Evolutionary conservation across 805 yeast species (phyloP), one percentile per base, ranked within the genome.

Genomic region (Hanseniaspora lindneri): DNA sequence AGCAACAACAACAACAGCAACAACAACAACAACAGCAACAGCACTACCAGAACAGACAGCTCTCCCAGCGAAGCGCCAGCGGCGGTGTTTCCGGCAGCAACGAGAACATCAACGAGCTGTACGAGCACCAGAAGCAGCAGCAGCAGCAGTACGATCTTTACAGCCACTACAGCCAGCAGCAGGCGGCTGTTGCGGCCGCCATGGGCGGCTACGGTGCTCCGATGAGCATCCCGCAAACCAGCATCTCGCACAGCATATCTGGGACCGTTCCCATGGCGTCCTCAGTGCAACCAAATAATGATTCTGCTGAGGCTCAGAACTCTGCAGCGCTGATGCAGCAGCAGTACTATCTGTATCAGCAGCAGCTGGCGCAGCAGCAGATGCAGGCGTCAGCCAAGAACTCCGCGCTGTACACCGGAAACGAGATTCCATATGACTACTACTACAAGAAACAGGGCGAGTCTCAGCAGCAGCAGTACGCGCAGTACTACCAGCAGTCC

Each of bases 251-350:
- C n/a, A n/a, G 23, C 20, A 34, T 9, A 9, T 9, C 20, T 36
- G 39, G 39, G 23, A 25, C 14, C 51, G 53, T 36, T 52, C 53
- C 23, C 55, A 52, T 28, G 53, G 56, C 21, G 48, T 46, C 40
- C 36, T 52, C 53, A 41, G 51, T 41, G 52, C 54, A 14, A 50
- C 51, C 49, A 55, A 52, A 44, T 55, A 54, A 36, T 58, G 53
- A 41, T 54, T 53, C 46, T 37, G 46, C 58, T n/a, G 62, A 59
- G 35, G 60, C 57, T 34, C 25, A 55, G 24, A 55, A 57, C 41
- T 60, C 62, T 13, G 37, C 37, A 8, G 37, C 37, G 7, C 5
- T 33, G 14, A 33, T 33, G 37, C 43, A 40, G 14, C 35, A 40
- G 19, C 35, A 40, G 16, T 36, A 36, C 28, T 36, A 36, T 17